These are phyloP conservation scores for Salvia splendens DNA, from an alignment of 257 asterid genomes.

Conservation along the genomic window DNA sequence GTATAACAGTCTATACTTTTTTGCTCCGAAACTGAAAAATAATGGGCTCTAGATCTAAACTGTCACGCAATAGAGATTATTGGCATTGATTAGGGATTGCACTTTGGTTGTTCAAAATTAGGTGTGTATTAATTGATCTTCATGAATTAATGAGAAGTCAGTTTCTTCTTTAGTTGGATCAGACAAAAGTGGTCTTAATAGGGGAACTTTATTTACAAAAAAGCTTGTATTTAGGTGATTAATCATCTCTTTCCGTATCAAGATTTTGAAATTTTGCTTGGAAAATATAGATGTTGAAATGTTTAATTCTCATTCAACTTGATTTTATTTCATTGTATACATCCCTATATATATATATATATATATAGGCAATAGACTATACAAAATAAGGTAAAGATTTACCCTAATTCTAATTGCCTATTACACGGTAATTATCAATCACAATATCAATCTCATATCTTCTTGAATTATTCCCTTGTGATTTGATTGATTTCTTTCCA, in stretches of 20 bases:
- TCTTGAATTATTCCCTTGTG: too few relatives aligned
- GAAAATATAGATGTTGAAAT: too few relatives aligned
- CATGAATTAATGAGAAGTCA: neutral
- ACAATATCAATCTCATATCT: too few relatives aligned
- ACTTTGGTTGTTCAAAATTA: neutral
- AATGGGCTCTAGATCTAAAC: neutral
- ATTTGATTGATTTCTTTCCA: too few relatives aligned
- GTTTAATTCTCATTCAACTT: too few relatives aligned
- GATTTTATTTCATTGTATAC: too few relatives aligned
- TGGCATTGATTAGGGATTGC: neutral
- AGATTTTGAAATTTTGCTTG: neutral
- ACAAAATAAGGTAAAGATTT: too few relatives aligned
- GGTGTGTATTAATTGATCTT: conserved; percentile 6
- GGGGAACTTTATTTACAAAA: neutral
- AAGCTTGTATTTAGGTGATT: neutral
- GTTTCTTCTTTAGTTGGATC: conserved; percentile 10
- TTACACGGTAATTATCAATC: too few relatives aligned
- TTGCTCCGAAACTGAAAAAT: neutral
- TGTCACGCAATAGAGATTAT: neutral
- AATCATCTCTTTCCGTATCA: neutral
- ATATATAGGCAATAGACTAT: too few relatives aligned
- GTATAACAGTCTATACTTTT: neutral
- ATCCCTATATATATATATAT: too few relatives aligned
- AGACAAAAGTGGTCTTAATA: neutral
- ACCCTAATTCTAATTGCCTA: too few relatives aligned